Conservation (phyloP, 225 moss, liverwort and hornwort genomes). For the Bryum argenteum region DNA sequence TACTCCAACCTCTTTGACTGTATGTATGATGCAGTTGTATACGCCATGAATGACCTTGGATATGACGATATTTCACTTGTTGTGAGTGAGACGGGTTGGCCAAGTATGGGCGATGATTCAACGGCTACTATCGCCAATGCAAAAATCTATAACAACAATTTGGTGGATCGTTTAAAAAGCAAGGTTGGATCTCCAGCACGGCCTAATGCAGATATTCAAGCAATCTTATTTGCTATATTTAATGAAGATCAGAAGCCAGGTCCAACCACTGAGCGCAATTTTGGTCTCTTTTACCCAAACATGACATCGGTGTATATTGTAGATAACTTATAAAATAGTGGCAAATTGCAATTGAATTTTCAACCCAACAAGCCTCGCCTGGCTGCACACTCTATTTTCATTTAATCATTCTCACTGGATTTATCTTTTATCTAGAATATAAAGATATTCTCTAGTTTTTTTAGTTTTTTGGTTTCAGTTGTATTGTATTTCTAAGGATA, state of each 20-base stretch:
- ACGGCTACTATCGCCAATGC: conserved; percentile 37
- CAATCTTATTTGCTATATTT: conserved; percentile 60
- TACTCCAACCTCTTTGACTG: conserved; percentile 72
- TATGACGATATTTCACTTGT: conserved; percentile 39
- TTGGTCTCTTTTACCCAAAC: conserved; percentile 60
- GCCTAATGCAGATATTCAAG: conserved; percentile 37
- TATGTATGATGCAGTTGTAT: conserved; percentile 62
- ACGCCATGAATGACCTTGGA: conserved; percentile 51
- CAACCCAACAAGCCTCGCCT: too few species aligned
- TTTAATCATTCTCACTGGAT: too few species aligned
- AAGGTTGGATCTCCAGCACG: conserved; percentile 48
- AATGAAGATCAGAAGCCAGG: conserved; percentile 68
- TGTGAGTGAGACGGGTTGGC: conserved; percentile 78
- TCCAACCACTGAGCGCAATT: conserved; percentile 44
- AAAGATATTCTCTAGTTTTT: too few species aligned
- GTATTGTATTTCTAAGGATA: too few species aligned
- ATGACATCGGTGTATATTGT: conserved; percentile 24
- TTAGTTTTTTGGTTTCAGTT: too few species aligned
- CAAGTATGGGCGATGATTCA: conserved; percentile 38
- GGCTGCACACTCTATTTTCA: too few species aligned
- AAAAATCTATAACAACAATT: conserved; percentile 41
- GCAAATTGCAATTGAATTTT: too few species aligned
- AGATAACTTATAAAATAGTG: too few species aligned
- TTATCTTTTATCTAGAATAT: too few species aligned
- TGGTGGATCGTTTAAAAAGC: conserved; percentile 40